These are phyloP conservation scores for Aureobasidium subglaciale DNA, from an alignment of 2,329 filamentous ascomycete genomes.

Conservation along the genomic window DNA sequence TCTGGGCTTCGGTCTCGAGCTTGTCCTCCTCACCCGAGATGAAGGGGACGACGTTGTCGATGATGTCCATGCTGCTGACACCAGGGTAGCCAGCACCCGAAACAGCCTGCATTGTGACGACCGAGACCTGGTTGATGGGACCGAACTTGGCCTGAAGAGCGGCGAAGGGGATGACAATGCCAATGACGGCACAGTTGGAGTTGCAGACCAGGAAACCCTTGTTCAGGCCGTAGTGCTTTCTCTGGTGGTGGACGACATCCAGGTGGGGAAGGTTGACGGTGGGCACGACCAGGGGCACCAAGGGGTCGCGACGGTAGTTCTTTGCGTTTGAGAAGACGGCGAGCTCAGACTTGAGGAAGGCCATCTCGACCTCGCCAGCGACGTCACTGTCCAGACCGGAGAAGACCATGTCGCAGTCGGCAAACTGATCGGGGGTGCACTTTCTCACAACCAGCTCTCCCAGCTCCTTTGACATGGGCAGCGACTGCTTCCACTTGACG, in stretches of 20 bases:
- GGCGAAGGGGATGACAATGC: conserved; percentile 88
- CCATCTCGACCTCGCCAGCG: conserved; percentile 88
- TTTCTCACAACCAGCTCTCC: conserved; percentile 78
- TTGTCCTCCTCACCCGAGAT: conserved; percentile 95
- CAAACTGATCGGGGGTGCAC: conserved; percentile 75
- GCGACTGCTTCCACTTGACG: conserved; percentile 87
- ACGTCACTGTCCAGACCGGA: conserved; percentile 88
- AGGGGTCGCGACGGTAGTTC: conserved; percentile 85
- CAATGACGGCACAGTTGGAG: conserved; percentile 96
- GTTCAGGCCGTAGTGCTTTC: conserved; percentile 61
- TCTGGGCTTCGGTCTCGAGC: conserved; percentile 86
- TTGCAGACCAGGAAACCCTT: conserved; percentile 96
- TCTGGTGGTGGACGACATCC: conserved; percentile 82
- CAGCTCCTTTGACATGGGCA: conserved; percentile 68
- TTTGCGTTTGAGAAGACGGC: conserved; percentile 97
- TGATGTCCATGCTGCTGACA: conserved; percentile 87
- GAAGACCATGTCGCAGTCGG: conserved; percentile 88
- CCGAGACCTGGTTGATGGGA: conserved; percentile 65
- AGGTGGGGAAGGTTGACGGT: conserved; percentile 89
- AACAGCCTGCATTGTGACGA: conserved; percentile 92
- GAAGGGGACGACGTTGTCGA: conserved; percentile 93
- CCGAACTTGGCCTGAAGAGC: conserved; percentile 83
- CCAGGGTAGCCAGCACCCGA: conserved; percentile 88
- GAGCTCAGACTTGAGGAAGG: conserved; percentile 80
- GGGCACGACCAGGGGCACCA: conserved; percentile 88